phyloP scores from a whole-genome alignment of 1,284 basidiomycete genomes.

The Leccinum holopus region DNA sequence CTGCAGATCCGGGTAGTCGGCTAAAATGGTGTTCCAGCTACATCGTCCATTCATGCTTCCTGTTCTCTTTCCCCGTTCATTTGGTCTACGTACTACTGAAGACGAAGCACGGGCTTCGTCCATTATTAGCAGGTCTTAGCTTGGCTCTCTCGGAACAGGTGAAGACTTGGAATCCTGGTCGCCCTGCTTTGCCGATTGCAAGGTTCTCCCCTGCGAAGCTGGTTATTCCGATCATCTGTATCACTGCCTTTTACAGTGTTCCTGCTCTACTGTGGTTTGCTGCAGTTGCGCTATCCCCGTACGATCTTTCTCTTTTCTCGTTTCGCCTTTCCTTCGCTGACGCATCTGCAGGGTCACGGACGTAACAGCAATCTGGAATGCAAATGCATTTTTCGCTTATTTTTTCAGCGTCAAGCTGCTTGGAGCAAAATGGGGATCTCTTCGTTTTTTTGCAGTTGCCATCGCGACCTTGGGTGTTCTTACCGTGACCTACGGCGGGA shows the following conservation, averaged over 20 bases:
- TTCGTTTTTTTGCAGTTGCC: conserved; percentile 64
- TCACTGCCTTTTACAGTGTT: conserved; percentile 59
- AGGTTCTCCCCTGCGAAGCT: conserved; percentile 48
- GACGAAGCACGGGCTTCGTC: conserved; percentile 44
- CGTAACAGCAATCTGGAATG: conserved; percentile 83
- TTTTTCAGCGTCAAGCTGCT: conserved; percentile 65
- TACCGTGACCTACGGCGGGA: conserved; percentile 75
- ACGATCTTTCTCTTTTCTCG: conserved; percentile 34
- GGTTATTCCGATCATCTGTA: conserved; percentile 42
- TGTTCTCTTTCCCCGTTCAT: conserved; percentile 70
- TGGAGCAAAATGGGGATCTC: conserved; percentile 57
- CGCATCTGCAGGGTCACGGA: conserved; percentile 60
- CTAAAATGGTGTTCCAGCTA: conserved; percentile 48
- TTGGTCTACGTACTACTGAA: conserved; percentile 56
- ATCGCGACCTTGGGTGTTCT: conserved; percentile 76
- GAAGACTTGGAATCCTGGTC: conserved; percentile 33
- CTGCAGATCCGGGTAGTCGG: background rate
- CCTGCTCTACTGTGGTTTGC: conserved; percentile 74
- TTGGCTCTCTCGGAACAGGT: conserved; percentile 56
- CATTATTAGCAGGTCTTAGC: conserved; percentile 50
- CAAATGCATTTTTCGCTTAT: conserved; percentile 83
- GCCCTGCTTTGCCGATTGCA: conserved; percentile 12
- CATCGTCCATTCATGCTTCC: conserved; percentile 70
- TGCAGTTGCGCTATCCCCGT: conserved; percentile 70
- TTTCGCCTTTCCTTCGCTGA: conserved; percentile 13